Evolutionary conservation across 805 yeast genomes (phyloP), one percentile per base, ranked within the genome.

Genomic region (Komagataella pseudopastoris): DNA sequence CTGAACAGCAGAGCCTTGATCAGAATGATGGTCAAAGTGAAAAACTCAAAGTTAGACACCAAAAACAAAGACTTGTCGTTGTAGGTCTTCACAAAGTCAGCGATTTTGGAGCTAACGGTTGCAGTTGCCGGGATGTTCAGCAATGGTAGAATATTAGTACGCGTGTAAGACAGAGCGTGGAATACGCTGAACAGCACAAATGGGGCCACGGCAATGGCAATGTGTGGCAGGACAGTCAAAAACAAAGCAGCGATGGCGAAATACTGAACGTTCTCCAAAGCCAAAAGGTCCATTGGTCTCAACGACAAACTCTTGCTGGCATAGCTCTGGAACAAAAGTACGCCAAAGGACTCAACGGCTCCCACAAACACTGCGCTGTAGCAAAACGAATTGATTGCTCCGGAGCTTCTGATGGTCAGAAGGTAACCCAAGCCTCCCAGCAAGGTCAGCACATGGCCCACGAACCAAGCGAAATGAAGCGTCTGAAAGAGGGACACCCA

Each of bases 391-490:
- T 73, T 71, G 56, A 72, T 61, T n/a, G 61, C 50, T 43, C 69
- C 50, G 47, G 59, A 55, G 50, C 64, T 58, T 46, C 70, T 50
- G 49, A 66, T 63, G 4, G 72, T 63, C 22, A 68, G 58, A 24
- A 67, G 56, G 56, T 72, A 80, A 49, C 71, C 55, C 7, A 66
- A 46, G n/a, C 70, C 63, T 49, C 70, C 71, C 8, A 66, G 23
- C 18, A 80, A 63, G 4, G 78, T 78, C 48, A 68, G 56, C n/a
- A 69, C 63, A 39, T 81, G 85, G 48, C 85, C 83, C 10, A 63
- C 59, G 63, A 86, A 86, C 96, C 96, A 89, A 4, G 78, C 81
- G 58, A 85, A 85, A 65, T 87, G 90, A 52, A 77, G 63, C 14
- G 81, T 72, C 65, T 75, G 60, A 17, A 56, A 56, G 3, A 59